Evolutionary conservation across 1,284 basidiomycete genomes (phyloP), one percentile per base, ranked within the genome.

Genomic region (Moesziomyces antarcticus): DNA sequence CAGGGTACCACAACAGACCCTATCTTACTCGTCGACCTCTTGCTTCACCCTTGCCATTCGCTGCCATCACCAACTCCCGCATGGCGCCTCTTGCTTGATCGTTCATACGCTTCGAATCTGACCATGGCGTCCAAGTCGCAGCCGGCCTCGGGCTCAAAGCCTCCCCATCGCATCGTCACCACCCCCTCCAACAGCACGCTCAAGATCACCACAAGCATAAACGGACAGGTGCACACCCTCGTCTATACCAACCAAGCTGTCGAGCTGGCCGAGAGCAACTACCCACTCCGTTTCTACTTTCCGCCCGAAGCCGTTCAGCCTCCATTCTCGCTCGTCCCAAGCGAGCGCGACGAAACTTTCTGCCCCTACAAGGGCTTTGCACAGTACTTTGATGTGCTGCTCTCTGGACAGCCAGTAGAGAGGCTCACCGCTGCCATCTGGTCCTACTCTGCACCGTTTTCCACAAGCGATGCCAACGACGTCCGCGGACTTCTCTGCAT

Each of bases 361-460:
- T 75, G 73, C 43, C 73, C 73, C 3, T 75, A 13, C 61, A 75
- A 75, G 41, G 73, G 73, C 24, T 71, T 64, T 42, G 68, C 73
- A 0, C 50, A 58, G 44, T 75, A 71, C 37, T 52, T 57, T 46
- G 68, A 71, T 18, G 45, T 71, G 14, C 45, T 52, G 1, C 51
- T 63, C 11, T 59, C 64, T 1, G 70, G 64, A 5, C 42, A 50
- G 0, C 60, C 55, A 6, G 52, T 73, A 22, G 41, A 45, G 3
- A n/a, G 59, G 20, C 60, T 73, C 47, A 56, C 52, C 22, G 59
- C 52, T 18, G 59, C 70, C 16, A 48, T 75, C 50, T 75, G 73
- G 73, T 55, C 56, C 18, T 75, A 75, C 47, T 45, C 52, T 1
- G 63, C 33, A 9, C 68, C 64, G 3, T 75, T 75, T 45, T 25